Evolutionary conservation across 768 basidiomycete species (phyloP).

Genomic region (Russula sp.): DNA sequence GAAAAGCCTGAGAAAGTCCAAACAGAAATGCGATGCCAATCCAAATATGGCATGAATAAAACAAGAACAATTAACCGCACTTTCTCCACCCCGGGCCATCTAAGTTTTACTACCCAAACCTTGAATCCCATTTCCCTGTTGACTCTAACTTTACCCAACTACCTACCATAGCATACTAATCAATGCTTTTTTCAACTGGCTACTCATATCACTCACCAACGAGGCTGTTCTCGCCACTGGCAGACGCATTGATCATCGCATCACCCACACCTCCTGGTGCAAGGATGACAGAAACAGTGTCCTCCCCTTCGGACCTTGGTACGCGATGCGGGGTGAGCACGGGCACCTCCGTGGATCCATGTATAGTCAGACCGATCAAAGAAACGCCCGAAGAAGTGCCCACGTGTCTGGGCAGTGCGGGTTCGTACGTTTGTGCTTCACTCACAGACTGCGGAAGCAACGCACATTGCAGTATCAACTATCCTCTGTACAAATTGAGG

Average conservation of each 20-base stretch:
- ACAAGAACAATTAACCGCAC: background rate
- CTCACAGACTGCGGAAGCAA: slow-evolving; percentile 6
- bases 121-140: slow-evolving; percentile 36
- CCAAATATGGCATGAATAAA: background rate
- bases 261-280: slow-evolving; percentile 11
- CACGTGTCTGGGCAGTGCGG: background rate
- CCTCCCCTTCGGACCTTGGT: slow-evolving; percentile 47
- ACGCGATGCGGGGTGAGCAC: slow-evolving; percentile 39
- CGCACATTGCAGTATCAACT: slow-evolving; percentile 42
- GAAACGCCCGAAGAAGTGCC: slow-evolving; percentile 14
- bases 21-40: background rate
- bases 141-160: slow-evolving; percentile 45
- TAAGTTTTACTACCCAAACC: slow-evolving; percentile 33
- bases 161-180: background rate
- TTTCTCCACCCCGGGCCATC: background rate
- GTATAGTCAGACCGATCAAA: slow-evolving; percentile 43
- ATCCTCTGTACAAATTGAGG: slow-evolving; percentile 48
- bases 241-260: background rate
- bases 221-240: background rate
- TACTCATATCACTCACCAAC: slow-evolving; percentile 3
- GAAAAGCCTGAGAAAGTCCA: background rate
- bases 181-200: background rate
- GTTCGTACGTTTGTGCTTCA: background rate
- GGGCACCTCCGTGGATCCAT: slow-evolving; percentile 42
- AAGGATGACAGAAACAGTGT: slow-evolving; percentile 41